Conservation (phyloP, 805 yeast species). For the Brettanomyces anomalus region DNA sequence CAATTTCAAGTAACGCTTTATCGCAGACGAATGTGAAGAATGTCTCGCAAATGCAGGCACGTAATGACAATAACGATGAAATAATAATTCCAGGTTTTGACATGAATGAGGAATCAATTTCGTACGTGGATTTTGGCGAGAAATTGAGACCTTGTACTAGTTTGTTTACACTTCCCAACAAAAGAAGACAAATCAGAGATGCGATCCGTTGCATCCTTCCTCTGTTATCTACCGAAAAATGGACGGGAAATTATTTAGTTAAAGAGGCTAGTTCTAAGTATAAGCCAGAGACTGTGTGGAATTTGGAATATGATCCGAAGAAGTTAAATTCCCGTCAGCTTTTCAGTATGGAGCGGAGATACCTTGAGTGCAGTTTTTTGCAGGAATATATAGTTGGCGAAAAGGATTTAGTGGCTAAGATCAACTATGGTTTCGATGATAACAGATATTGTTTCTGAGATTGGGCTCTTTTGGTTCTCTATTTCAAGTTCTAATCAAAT, state of each 20-base stretch:
- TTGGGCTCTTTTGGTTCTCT: no score
- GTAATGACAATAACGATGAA: no score
- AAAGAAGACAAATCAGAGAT: constrained; percentile 21
- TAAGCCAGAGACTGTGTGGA: constrained; percentile 4
- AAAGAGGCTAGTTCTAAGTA: constrained; percentile 13
- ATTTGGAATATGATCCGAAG: no score
- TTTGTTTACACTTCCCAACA: not conserved
- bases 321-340: no score
- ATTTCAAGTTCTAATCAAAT: no score
- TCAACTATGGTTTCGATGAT: constrained; percentile 8
- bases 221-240: constrained; percentile 23
- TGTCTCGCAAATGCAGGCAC: no score
- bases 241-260: constrained; percentile 25
- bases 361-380: constrained; percentile 13
- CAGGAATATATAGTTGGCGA: constrained; percentile 28
- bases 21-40: no score
- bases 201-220: constrained; percentile 27
- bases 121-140: not conserved
- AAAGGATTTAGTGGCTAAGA: constrained; percentile 21
- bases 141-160: not conserved
- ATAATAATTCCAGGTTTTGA: no score
- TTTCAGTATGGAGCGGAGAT: not conserved
- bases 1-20: constrained; percentile 4
- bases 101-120: not conserved
- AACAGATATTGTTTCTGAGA: not conserved